Evolutionary conservation across 2,329 filamentous ascomycete species (phyloP).

Genomic region (Aspergillus costaricaensis): DNA sequence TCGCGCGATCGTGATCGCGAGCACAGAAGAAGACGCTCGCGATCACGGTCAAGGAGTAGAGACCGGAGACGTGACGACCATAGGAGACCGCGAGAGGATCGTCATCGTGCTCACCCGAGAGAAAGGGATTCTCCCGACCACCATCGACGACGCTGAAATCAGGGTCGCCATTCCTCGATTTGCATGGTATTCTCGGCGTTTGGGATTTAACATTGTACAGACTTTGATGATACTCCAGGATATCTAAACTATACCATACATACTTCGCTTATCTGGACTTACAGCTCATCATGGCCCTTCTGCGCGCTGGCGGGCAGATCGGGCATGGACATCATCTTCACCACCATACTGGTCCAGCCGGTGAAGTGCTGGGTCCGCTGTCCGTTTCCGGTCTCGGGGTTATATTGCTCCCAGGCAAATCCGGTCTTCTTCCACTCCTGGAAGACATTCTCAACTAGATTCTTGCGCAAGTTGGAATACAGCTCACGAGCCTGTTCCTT

Average conservation of each 20-base stretch:
- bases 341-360: constrained; percentile 96
- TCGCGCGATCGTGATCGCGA: constrained; percentile 30
- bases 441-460: constrained; percentile 86
- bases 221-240: constrained; percentile 5
- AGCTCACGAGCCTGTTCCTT: constrained; percentile 68
- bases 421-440: constrained; percentile 85
- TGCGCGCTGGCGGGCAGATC: constrained; percentile 53
- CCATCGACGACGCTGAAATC: constrained; percentile 28
- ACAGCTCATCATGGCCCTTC: constrained; percentile 53
- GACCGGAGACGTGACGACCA: constrained; percentile 29
- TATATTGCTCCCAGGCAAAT: constrained; percentile 98
- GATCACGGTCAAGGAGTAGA: constrained; percentile 33
- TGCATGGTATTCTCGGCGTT: constrained; percentile 20
- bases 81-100: constrained; percentile 29
- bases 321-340: constrained; percentile 96
- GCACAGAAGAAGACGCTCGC: constrained; percentile 27
- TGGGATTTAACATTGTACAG: constrained; percentile 15
- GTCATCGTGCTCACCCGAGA: constrained; percentile 28
- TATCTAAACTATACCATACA: constrained; percentile 18
- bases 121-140: constrained; percentile 28
- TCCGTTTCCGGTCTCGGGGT: constrained; percentile 87
- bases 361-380: constrained; percentile 98
- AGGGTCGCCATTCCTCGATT: not conserved
- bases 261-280: constrained; percentile 18
- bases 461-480: constrained; percentile 75